Evolutionary conservation across 768 basidiomycete species (phyloP).

Genomic region (Boletus vermiculosoides): DNA sequence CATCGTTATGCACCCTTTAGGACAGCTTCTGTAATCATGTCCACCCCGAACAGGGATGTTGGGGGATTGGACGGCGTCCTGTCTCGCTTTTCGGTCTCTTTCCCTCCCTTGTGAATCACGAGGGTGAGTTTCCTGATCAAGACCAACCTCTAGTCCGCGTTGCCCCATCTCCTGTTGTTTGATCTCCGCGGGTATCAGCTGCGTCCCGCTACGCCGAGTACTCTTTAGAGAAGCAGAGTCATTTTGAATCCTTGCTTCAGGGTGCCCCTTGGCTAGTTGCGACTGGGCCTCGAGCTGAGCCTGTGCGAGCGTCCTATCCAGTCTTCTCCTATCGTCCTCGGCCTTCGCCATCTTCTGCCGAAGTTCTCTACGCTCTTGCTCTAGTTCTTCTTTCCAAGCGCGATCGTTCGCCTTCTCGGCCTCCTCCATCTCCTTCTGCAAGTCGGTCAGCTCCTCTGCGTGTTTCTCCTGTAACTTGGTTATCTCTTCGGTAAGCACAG

Average conservation of each 20-base stretch:
- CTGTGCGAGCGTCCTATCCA: background rate
- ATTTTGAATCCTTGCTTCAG: background rate
- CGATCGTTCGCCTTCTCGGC: background rate
- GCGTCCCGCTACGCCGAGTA: background rate
- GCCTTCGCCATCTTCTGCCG: background rate
- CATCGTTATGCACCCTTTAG: background rate
- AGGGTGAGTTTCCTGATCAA: background rate
- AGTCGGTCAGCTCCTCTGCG: background rate
- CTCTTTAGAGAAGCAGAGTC: background rate
- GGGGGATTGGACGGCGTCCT: too few relatives aligned
- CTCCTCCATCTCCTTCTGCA: background rate
- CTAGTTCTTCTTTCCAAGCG: background rate
- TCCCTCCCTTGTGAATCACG: background rate
- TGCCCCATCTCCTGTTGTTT: background rate
- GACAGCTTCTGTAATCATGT: background rate
- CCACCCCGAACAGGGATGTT: background rate
- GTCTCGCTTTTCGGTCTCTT: too few relatives aligned
- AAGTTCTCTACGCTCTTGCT: background rate
- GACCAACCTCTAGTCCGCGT: background rate
- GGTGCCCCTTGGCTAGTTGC: background rate
- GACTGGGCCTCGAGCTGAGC: background rate
- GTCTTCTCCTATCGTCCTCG: background rate
- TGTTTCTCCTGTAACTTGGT: background rate
- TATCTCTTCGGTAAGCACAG: background rate
- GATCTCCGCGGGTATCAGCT: background rate